These are phyloP conservation scores for Cephalotrichum gorgonifer DNA, from an alignment of 2,329 filamentous ascomycete species.

Conservation along the genomic window DNA sequence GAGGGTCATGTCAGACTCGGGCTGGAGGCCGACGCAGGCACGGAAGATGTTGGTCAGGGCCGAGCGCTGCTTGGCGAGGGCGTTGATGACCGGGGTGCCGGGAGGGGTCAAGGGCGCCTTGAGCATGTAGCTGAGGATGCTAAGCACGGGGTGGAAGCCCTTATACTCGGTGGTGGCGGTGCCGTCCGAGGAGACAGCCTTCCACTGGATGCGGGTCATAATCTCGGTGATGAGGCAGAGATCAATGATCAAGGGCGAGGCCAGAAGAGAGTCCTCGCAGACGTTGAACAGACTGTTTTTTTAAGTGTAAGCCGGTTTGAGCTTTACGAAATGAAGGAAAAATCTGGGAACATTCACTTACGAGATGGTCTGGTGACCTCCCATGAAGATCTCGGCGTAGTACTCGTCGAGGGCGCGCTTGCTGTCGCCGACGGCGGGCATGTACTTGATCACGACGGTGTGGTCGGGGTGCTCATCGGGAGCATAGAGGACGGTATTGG, in stretches of 20 bases:
- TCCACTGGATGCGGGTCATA: conserved; percentile 98
- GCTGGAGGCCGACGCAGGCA: conserved; percentile 90
- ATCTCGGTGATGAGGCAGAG: conserved; percentile 88
- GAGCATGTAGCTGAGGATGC: conserved; percentile 98
- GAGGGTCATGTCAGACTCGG: conserved; percentile 96
- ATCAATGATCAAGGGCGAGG: conserved; percentile 94
- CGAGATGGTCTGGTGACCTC: conserved; percentile 94
- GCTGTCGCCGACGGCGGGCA: conserved; percentile 97
- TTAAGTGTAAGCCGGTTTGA: not conserved
- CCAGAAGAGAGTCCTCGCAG: conserved; percentile 94
- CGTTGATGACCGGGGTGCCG: conserved; percentile 90
- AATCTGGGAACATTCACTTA: conserved; percentile 25
- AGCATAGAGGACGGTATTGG: conserved; percentile 84
- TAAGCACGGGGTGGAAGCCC: conserved; percentile 94
- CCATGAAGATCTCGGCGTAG: conserved; percentile 98
- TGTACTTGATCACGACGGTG: conserved; percentile 99
- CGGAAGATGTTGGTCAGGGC: conserved; percentile 98
- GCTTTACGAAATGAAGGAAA: not conserved
- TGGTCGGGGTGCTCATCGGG: conserved; percentile 93
- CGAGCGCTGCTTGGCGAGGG: conserved; percentile 89
- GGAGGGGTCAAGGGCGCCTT: conserved; percentile 90
- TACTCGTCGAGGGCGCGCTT: conserved; percentile 99
- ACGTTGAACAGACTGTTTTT: conserved; percentile 85
- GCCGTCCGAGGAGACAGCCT: conserved; percentile 43
- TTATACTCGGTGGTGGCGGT: conserved; percentile 59